Base-by-base conservation (phyloP, 805 yeast species). In the Myxozyma kluyveri region DNA sequence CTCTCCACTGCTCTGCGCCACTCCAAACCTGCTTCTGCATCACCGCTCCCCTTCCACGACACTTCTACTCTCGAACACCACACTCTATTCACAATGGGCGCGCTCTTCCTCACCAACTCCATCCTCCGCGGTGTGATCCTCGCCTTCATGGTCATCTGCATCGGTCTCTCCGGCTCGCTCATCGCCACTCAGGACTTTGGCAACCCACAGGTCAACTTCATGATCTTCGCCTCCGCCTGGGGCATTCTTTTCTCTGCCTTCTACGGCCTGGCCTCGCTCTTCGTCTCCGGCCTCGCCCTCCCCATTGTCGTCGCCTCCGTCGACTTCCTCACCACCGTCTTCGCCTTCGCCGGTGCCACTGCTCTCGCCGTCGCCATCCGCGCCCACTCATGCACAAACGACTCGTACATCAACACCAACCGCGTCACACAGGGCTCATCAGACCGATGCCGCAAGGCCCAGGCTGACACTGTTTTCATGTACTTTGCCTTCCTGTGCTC, bases 361-460 rank as follows among this genome's bases (percentile, higher is more conserved):
- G 96, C 96, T 47, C 76, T 93, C 67, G 98, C 98, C 48, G 95
- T 88, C 55, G 95, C 83, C 65, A 82, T 86, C 67, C 82, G 90
- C 72, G 78, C 77, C 60, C 96, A 89, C 78, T 84, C 95, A 37
- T 91, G 99, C 78, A 54, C 75, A 63, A 85, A 88, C 81, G 61
- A 74, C 57, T 53, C 38, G 50, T 89, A 87, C 77, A 55, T 89
- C 61, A 75, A 81, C 62, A 44, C 63, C 60, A 91, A 91, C 79
- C 70, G 70, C 56, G 78, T 87, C 63, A 71, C 86, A 56, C 88
- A 87, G 75, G 95, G 95, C 61, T 76, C 83, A 39, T 65, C 74
- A 21, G 86, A 81, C 66, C 83, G 98, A 78, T 93, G 99, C 77
- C 87, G 97, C 79, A 84, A 88, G 75, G 89, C 95, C 50, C 98